These are phyloP conservation scores for Conoideocrella luteorostrata DNA, from an alignment of 2,329 filamentous ascomycete genomes.

Conservation along the genomic window DNA sequence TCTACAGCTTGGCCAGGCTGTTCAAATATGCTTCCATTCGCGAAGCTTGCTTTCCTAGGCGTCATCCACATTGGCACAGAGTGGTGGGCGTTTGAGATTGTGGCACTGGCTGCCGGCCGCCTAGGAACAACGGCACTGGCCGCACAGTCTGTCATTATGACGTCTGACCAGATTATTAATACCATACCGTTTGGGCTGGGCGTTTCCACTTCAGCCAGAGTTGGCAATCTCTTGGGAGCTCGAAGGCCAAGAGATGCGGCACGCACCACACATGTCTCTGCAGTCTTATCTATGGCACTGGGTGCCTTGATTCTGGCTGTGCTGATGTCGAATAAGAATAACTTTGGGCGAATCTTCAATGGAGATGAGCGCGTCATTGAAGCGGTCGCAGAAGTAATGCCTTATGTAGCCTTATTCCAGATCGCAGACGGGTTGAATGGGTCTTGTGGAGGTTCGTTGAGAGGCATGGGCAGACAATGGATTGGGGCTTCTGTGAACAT, in stretches of 20 bases:
- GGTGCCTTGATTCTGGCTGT: constrained; percentile 61
- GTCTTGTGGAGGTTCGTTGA: constrained; percentile 70
- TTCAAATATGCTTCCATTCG: constrained; percentile 63
- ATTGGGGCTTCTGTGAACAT: constrained; percentile 77
- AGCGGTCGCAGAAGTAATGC: constrained; percentile 72
- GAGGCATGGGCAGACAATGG: constrained; percentile 83
- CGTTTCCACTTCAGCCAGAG: constrained; percentile 68
- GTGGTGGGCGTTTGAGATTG: constrained; percentile 94
- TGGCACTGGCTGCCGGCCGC: constrained; percentile 73
- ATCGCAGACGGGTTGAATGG: constrained; percentile 85
- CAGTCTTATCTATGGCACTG: constrained; percentile 63
- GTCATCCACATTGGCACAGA: constrained; percentile 82
- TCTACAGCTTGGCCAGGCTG: constrained; percentile 49
- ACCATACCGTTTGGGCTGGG: constrained; percentile 84
- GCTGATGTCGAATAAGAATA: constrained; percentile 63
- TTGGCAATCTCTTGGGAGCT: constrained; percentile 75
- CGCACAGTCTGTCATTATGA: constrained; percentile 86
- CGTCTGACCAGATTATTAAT: constrained; percentile 75
- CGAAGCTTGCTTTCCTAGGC: constrained; percentile 67
- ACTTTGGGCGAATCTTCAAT: constrained; percentile 76
- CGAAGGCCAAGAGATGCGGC: constrained; percentile 59
- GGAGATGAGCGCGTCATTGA: constrained; percentile 64
- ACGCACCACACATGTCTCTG: constrained; percentile 68
- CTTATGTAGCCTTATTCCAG: constrained; percentile 83
- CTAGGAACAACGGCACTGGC: constrained; percentile 75